phyloP scores from a whole-genome alignment of 2,329 filamentous ascomycete species.

The Grosmannia clavigera region DNA sequence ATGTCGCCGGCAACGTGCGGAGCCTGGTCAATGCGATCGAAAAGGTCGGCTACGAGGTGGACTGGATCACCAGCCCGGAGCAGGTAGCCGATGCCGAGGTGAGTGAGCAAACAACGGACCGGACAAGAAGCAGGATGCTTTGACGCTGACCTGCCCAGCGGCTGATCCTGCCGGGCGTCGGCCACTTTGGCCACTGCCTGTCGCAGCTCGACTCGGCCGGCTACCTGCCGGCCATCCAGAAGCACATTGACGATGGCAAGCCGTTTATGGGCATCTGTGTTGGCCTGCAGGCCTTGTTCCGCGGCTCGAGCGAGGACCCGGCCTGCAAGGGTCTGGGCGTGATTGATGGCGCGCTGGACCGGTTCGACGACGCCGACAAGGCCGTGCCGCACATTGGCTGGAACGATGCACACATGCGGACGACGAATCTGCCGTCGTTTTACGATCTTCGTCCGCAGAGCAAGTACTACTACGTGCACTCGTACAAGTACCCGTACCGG shows the following conservation, averaged over 20 bases:
- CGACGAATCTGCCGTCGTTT: constrained; percentile 27
- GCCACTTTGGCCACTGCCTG: constrained; percentile 94
- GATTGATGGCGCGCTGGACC: constrained; percentile 57
- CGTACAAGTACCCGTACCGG: constrained; percentile 71
- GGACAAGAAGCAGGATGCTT: not conserved
- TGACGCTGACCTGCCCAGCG: constrained; percentile 40
- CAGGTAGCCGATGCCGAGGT: constrained; percentile 81
- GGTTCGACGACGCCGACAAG: constrained; percentile 68
- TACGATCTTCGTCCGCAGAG: constrained; percentile 69
- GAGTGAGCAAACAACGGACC: constrained; percentile 15
- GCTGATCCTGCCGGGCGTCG: constrained; percentile 90
- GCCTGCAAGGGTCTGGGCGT: constrained; percentile 61
- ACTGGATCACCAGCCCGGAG: constrained; percentile 78
- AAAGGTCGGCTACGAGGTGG: constrained; percentile 82
- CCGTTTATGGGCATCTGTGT: constrained; percentile 98
- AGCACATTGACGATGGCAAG: constrained; percentile 81
- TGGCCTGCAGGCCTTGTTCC: constrained; percentile 80
- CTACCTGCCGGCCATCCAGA: constrained; percentile 69
- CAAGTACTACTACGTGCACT: constrained; percentile 99
- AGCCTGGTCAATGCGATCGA: constrained; percentile 97
- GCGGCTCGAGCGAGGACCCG: constrained; percentile 69
- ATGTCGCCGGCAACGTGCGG: constrained; percentile 91
- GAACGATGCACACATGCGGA: constrained; percentile 61
- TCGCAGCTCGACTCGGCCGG: constrained; percentile 70
- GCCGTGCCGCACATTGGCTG: constrained; percentile 98